Base-by-base conservation (phyloP, 768 basidiomycete genomes). In the Lactarius deliciosus region DNA sequence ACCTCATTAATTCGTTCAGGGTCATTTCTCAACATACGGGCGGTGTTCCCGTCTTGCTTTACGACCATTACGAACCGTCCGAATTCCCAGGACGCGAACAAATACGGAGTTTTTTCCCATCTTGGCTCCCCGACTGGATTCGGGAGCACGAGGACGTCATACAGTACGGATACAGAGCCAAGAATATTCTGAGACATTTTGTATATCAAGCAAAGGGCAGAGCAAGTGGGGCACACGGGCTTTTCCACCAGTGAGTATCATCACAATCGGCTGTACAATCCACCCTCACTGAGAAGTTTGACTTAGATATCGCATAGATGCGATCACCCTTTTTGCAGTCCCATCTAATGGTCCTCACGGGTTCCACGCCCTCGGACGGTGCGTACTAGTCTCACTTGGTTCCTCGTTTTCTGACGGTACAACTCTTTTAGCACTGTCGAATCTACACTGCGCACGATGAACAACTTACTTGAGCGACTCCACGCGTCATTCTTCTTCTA, bases 401-500 rank as follows among this genome's bases (percentile, higher is more conserved):
- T 22, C 20, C 3, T 9, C 60, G 32, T 60, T 43, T 34, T 43
- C 22, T 53, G 45, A 25, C 34, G 40, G 9, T 13, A 13, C 32
- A 53, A 25, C 10, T 41, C 5, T 30, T 28, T 30, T 66, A 96
- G 94, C 54, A 83, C 89, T 55, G 74, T 95, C 43, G 97, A 99
- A 78, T 94, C 94, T 1, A 87, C 91, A 16, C 81, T 97, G 38
- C 85, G 96, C 65, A 92, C 95, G 16, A 85, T 88, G 74, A 98
- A 97, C 77, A 99, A 99, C 74, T 83, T 98, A 7, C 83, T 98
- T 22, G 97, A 99, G 74, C 87, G 97, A 18, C 85, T 98, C 25
- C 97, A 99, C 75, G 96, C 96, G 2, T 98, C 96, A 0, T 96
- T 96, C 78, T 98, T 98, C 81, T 95, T 98, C 79, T 98, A 96